phyloP scores from a whole-genome alignment of 1,284 basidiomycete species.

The Ceratobasidium sp. region DNA sequence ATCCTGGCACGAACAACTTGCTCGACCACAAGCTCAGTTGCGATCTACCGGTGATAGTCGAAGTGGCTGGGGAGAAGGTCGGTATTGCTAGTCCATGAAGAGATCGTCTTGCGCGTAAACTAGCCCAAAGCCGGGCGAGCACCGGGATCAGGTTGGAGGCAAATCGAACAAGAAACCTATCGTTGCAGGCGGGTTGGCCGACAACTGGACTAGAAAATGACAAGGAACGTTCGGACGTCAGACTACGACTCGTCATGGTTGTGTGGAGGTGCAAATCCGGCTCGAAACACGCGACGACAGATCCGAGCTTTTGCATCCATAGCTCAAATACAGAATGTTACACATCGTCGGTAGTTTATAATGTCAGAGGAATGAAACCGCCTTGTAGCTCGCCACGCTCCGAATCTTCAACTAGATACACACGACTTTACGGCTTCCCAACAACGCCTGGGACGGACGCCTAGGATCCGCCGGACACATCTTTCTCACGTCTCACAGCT shows the following conservation, averaged over 20 bases:
- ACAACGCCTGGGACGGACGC: no score
- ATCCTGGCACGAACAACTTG: constrained; percentile 2
- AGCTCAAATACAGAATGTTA: no score
- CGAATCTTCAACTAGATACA: no score
- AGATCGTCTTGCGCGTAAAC: not conserved
- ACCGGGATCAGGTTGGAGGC: constrained; percentile 2
- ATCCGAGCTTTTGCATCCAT: no score
- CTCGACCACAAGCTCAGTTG: constrained; percentile 11
- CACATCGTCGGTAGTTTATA: no score
- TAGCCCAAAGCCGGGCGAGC: not conserved
- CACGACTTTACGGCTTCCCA: no score
- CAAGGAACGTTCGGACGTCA: not conserved
- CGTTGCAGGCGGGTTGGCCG: not conserved
- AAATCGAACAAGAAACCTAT: not conserved
- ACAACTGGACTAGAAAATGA: not conserved
- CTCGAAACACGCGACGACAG: no score
- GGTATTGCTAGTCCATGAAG: not conserved
- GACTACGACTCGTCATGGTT: not conserved
- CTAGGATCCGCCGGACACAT: no score
- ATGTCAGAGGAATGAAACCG: no score
- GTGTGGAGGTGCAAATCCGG: no score
- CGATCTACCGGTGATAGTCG: not conserved
- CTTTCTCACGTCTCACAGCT: no score
- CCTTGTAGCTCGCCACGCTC: no score
- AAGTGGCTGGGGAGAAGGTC: not conserved